Conservation (phyloP, 306 rosid genomes). For the Fagus crenata region DNA sequence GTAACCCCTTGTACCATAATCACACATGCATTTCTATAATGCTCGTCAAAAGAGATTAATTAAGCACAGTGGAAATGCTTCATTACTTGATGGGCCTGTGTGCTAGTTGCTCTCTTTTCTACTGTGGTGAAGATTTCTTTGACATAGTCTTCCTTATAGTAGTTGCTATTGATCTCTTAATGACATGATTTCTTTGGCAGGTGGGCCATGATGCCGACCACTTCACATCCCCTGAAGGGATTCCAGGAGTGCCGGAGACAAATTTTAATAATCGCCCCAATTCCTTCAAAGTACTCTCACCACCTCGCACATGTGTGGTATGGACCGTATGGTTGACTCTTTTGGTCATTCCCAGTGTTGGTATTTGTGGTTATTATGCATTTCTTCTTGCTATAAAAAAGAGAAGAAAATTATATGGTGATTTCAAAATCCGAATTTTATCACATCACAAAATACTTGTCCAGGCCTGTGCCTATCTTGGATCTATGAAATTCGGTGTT, state of each 20-base stretch:
- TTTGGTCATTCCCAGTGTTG: constrained; percentile 4
- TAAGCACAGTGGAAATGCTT: too few relatives aligned
- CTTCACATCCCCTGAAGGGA: constrained; percentile 91
- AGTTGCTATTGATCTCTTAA: constrained; percentile 5
- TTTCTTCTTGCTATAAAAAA: constrained; percentile 1
- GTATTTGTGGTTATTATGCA: not conserved
- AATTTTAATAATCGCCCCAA: constrained; percentile 94
- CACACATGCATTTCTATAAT: not conserved
- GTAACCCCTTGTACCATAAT: constrained; percentile 26
- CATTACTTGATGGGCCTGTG: too few relatives aligned
- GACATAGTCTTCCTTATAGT: constrained; percentile 15
- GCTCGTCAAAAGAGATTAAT: too few relatives aligned
- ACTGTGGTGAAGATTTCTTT: constrained; percentile 5
- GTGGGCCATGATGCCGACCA: constrained; percentile 75
- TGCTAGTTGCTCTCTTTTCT: constrained; percentile 20
- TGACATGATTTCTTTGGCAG: constrained; percentile 42
- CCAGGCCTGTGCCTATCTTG: too few relatives aligned
- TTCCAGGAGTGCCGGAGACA: constrained; percentile 85
- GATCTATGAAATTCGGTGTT: too few relatives aligned
- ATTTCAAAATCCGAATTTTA: not conserved
- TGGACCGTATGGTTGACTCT: constrained; percentile 16
- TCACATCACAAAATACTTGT: not conserved
- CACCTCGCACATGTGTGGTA: constrained; percentile 79
- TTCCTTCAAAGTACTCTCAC: constrained; percentile 85
- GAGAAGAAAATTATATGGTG: not conserved